Evolutionary conservation across 2,329 filamentous ascomycete species (phyloP), one percentile per base, ranked within the genome.

Genomic region (Ophiognomonia clavigignenti-juglandacearum): DNA sequence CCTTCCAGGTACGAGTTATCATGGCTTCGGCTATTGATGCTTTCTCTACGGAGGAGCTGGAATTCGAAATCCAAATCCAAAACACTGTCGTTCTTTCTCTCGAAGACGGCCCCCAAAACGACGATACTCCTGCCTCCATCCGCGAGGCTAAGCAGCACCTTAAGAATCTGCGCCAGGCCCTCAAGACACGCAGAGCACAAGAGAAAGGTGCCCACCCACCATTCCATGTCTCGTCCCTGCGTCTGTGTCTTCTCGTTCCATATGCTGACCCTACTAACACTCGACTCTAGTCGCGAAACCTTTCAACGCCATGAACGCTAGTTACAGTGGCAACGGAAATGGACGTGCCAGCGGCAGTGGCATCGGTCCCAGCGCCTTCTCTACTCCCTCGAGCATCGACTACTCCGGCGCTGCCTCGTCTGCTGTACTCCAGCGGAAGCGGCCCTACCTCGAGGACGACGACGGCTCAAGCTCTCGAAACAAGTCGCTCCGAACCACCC

Each of bases 61-160:
- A 53, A 16, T 68, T 72, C 39, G 71, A 75, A 46, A 57, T 76
- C 50, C 60, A 55, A 26, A 61, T 73, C 18, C 67, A 73, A 49
- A 60, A 60, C 39, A 67, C 69, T 41, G 63, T 76, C 18, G 60
- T 76, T 3, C 53, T 57, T 7, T 75, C 72, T 2, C 63, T 77
- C n/a, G 54, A 57, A 32, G 60, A 65, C 37, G 47, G 56, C 3
- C 55, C 59, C 4, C 39, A 55, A 9, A 51, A 61, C 16, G 48
- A 44, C 16, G 50, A 48, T n/a, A 56, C 56, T 11, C 42, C 54
- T 11, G 42, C 53, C 23, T 43, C 52, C 9, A 59, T 64, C 24
- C 61, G 59, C 29, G 64, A 66, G 26, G 47, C 47, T 8, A 48
- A 48, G 23, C 35, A 43, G 8, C 31, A 38, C 4, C 51, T 61